Evolutionary conservation across 1,139 yeast species (phyloP).

Genomic region (Pichia sp.): DNA sequence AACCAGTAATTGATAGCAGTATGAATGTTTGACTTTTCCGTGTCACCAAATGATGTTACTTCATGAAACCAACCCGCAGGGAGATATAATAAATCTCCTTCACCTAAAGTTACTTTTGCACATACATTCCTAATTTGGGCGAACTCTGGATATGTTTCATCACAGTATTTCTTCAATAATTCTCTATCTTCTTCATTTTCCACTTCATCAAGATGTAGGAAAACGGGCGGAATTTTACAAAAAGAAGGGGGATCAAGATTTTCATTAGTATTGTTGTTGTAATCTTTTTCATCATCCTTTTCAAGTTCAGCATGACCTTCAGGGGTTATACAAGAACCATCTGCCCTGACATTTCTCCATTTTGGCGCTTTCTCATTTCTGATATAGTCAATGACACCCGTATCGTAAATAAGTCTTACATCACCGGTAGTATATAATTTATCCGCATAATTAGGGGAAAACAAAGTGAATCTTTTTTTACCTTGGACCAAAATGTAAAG

Average conservation of each 20-base stretch:
- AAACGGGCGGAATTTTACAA: constrained; percentile 52
- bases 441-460: constrained; percentile 52
- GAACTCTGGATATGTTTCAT: constrained; percentile 38
- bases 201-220: constrained; percentile 52
- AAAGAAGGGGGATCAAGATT: constrained; percentile 61
- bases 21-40: constrained; percentile 34
- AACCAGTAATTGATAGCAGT: constrained; percentile 70
- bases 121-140: constrained; percentile 28
- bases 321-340: constrained; percentile 35
- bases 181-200: constrained; percentile 24
- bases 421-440: constrained; percentile 56
- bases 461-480: constrained; percentile 57
- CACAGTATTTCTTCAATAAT: constrained; percentile 19
- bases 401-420: constrained; percentile 40
- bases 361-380: constrained; percentile 44
- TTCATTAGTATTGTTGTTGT: constrained; percentile 11
- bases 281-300: constrained; percentile 9
- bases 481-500: constrained; percentile 56
- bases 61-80: constrained; percentile 84
- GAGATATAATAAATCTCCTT: constrained; percentile 61
- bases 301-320: constrained; percentile 3
- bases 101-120: constrained; percentile 39
- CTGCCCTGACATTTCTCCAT: constrained; percentile 55
- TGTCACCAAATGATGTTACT: constrained; percentile 55
- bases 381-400: constrained; percentile 61